phyloP scores from a whole-genome alignment of 1,284 basidiomycete genomes.

The Sporisorium reilianum region DNA sequence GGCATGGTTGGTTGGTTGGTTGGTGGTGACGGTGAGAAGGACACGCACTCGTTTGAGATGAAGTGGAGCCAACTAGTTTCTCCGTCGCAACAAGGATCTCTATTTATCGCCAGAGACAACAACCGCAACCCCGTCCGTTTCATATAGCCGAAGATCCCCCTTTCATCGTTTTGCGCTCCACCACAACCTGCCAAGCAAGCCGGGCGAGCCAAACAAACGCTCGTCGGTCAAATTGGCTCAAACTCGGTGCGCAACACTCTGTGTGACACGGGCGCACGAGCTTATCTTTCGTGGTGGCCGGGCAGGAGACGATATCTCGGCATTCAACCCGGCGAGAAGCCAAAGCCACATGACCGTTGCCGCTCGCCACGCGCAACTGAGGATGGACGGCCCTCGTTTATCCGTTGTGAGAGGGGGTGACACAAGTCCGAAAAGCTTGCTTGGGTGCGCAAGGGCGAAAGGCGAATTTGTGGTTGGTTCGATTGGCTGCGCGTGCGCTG shows the following conservation, averaged over 20 bases:
- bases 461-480: too few species aligned
- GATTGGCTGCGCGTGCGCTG: slow-evolving; percentile 1
- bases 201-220: too few species aligned
- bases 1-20: slow-evolving; percentile 14
- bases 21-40: too few species aligned
- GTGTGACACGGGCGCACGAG: slow-evolving; percentile 1
- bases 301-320: slow-evolving; percentile 6
- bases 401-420: background rate
- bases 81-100: too few species aligned
- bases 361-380: too few species aligned
- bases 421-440: slow-evolving; percentile 10
- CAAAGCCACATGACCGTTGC: slow-evolving; percentile 2
- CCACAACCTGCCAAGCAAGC: background rate
- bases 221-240: slow-evolving; percentile 11
- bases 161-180: background rate
- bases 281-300: slow-evolving; percentile 9
- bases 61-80: background rate
- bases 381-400: background rate
- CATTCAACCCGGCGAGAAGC: slow-evolving; percentile 5
- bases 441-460: too few species aligned
- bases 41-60: too few species aligned
- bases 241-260: background rate
- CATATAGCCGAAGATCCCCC: slow-evolving; percentile 4
- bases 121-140: background rate
- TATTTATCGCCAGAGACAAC: background rate